phyloP scores from a whole-genome alignment of 208 protist genomes.

The Vickermania ingenoplastis region DNA sequence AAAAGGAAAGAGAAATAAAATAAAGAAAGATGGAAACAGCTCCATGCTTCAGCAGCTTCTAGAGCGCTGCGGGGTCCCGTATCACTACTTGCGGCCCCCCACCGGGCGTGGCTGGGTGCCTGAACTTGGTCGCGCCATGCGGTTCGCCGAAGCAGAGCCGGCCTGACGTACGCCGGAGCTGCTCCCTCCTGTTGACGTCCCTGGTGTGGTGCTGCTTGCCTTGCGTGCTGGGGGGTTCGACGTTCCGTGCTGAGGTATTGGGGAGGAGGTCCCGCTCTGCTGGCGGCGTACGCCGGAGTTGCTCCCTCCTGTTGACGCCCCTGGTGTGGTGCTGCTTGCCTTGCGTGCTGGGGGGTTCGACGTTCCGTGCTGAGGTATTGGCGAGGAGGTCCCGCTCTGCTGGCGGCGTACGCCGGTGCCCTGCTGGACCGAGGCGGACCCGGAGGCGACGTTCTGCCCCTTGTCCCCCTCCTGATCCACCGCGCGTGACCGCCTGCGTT shows the following conservation, averaged over 20 bases:
- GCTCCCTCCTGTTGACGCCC: neutral
- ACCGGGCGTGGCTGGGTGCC: neutral
- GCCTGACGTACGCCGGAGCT: neutral
- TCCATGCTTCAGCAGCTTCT: too few relatives aligned
- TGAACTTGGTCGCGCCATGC: neutral
- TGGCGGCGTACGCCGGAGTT: neutral
- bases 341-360: neutral
- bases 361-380: neutral
- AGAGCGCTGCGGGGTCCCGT: too few relatives aligned
- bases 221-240: neutral
- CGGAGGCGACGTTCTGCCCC: neutral
- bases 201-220: neutral
- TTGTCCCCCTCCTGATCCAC: neutral
- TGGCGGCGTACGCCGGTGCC: constrained; percentile 6
- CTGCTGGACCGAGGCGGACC: constrained; percentile 9
- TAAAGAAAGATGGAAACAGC: too few relatives aligned
- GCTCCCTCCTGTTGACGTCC: neutral
- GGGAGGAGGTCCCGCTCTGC: neutral
- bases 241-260: neutral
- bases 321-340: neutral
- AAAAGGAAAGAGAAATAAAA: too few relatives aligned
- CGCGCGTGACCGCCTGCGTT: constrained; percentile 6
- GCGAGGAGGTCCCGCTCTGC: constrained; percentile 2
- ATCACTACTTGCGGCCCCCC: neutral
- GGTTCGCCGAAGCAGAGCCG: neutral